Evolutionary conservation across 1,284 basidiomycete species (phyloP), one percentile per base, ranked within the genome.

Genomic region (Paramarasmius palmivorus): DNA sequence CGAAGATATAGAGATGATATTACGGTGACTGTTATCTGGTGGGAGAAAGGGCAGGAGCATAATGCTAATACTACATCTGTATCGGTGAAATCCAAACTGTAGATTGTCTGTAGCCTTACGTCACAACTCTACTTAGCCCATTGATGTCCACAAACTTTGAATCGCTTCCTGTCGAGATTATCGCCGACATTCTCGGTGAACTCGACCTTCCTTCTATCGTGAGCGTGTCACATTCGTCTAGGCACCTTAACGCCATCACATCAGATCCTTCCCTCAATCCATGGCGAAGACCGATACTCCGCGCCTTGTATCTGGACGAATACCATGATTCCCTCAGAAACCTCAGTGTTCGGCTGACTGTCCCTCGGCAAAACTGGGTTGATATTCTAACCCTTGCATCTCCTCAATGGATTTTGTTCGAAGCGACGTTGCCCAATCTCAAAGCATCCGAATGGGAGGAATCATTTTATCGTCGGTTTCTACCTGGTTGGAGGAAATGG

Each of bases 11-110:
- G 94, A 50, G 94, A 97, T 65, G 95, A 97, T 71, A 82, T 92
- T 34, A 95, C 92, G 1, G 91, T 94, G n/a, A 92, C 90, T 48
- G 93, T 92, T 51, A 81, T 95, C 7, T 88, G 84, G 79, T 92
- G 88, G 89, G 84, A 90, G 61, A 83, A 85, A 38, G 81, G 79
- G 15, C 70, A 75, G 8, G 77, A 78, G 62, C 64, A 64, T 4
- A 63, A 64, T 36, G 73, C 65, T 4, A 61, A 67, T 39, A 59
- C 71, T n/a, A 74, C 76, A 14, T 32, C 47, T 19, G 20, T 54
- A 9, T 22, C 48, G 22, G 14, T 51, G 10, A 60, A 59, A 39
- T 41, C 56, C 15, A 57, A 56, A 23, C 37, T 60, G 39, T 56
- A 44, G 46, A n/a, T 23, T 17, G 9, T 9, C 5, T 39, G 9